Evolutionary conservation across 495 filamentous ascomycete species (phyloP), one percentile per base, ranked within the genome.

Genomic region (Hypomontagnella submonticulosa): DNA sequence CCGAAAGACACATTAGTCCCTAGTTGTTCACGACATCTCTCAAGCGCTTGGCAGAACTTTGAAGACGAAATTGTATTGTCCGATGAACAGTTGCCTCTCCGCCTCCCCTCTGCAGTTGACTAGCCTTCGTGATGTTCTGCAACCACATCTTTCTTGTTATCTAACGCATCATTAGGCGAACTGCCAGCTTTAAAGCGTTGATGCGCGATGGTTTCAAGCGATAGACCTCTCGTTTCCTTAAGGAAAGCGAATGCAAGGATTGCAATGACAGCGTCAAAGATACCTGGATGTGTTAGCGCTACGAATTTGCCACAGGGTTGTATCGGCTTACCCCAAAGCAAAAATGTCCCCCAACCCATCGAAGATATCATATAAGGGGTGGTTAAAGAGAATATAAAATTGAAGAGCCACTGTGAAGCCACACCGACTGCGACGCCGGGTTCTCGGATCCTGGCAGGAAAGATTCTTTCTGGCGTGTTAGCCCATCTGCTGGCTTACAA

Each of bases 381-480:
- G 0, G 77, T 79, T 3, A 78, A 72, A 3, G 80, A 80, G 72
- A 84, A 81, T 1, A 84, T 70, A 60, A 84, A 84, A 46, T 80
- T 83, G 50, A 79, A 83, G 0, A 83, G 67, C 83, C 82, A 85
- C 43, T 84, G 81, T 0, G 77, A 76, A n/a, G 79, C 76, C n/a
- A 73, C 69, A 19, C 71, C 71, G 8, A 71, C 57, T 1, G 77
- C 80, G 1, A 81, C 75, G 15, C 80, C 81, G 3, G 80, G 63
- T 57, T 77, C 81, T 40, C 81, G 74, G 13, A 84, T 81, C 1
- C 81, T 76, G 0, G 77, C 75, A 0, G 82, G 77, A 68, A 84
- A 84, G 49, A 83, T 83, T 59, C 83, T 83, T 9, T 71, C 66
- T 0, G 49, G 61, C 55, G 75, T 77, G 1, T 79, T 77, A 79